A percentile compares a stretch with the other conserved stretches of the same genome.
phyloP scores from a whole-genome alignment of 805 yeast species.

The Lipomyces kockii region DNA sequence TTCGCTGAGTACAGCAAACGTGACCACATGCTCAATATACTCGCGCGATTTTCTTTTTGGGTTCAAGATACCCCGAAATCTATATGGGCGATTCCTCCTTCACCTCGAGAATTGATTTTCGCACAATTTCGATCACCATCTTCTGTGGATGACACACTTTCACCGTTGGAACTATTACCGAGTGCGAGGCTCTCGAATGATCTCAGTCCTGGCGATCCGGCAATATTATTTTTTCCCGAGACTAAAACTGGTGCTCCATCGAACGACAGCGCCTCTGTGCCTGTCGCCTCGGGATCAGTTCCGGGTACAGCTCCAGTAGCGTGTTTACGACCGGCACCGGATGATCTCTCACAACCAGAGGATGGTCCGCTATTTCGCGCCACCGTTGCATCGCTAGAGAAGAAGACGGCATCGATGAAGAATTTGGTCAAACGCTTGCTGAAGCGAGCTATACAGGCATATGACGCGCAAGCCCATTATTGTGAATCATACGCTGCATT shows the following conservation, averaged over 20 bases:
- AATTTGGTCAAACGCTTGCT: conserved; percentile 46
- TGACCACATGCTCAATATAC: conserved; percentile 43
- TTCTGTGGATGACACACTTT: not conserved
- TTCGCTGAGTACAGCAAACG: conserved; percentile 49
- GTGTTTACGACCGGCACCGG: conserved; percentile 14
- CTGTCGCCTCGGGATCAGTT: not conserved
- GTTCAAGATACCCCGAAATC: conserved; percentile 38
- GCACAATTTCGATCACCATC: conserved; percentile 2
- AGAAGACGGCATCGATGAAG: conserved; percentile 45
- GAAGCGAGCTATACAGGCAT: conserved; percentile 45
- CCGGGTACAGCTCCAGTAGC: not conserved
- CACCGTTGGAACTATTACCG: conserved; percentile 1
- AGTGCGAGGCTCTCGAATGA: not conserved
- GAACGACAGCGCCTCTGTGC: not conserved
- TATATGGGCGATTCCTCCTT: conserved; percentile 20
- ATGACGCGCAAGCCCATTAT: conserved; percentile 43
- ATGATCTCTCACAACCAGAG: conserved; percentile 46
- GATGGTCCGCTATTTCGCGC: conserved; percentile 54
- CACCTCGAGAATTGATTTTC: conserved; percentile 13
- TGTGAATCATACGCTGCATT: conserved; percentile 36
- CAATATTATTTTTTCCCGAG: conserved; percentile 1
- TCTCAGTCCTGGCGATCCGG: conserved; percentile 3
- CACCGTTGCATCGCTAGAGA: conserved; percentile 48
- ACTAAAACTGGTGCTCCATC: not conserved
- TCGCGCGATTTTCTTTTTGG: conserved; percentile 46